A percentile compares a stretch with the other conserved stretches of the same genome.
Conservation (phyloP, 78 protist species). For the Paratrimastix pyriformis region DNA sequence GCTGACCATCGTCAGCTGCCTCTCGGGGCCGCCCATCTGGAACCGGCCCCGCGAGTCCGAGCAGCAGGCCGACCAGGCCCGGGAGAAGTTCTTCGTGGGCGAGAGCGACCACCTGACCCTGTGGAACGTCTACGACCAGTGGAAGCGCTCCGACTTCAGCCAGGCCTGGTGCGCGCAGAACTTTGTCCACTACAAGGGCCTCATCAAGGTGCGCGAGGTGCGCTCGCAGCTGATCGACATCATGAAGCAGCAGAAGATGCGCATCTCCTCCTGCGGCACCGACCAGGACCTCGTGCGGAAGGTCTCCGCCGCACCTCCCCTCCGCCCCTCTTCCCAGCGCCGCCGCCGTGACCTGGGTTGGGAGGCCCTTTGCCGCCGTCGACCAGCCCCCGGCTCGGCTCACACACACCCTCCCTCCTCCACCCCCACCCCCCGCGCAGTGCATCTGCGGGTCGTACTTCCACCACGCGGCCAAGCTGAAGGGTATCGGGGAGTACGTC, state of each 20-base stretch:
- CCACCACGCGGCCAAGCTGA: conserved; percentile 65
- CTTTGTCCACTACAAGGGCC: conserved; percentile 77
- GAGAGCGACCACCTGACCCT: conserved; percentile 93
- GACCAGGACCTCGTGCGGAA: conserved; percentile 77
- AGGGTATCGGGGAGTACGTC: conserved; percentile 79
- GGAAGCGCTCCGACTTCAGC: conserved; percentile 48
- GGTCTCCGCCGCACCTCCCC: not conserved
- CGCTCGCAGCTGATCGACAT: conserved; percentile 86
- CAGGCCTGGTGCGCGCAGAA: conserved; percentile 76
- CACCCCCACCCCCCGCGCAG: conserved; percentile 14
- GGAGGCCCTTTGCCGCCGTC: not conserved
- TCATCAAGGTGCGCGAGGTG: conserved; percentile 71
- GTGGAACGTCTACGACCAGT: conserved; percentile 77
- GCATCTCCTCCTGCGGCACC: conserved; percentile 21
- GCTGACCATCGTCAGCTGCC: conserved; percentile 72
- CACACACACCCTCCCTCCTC: not conserved
- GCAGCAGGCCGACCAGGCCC: conserved; percentile 64
- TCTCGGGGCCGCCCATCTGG: conserved; percentile 77
- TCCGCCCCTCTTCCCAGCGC: too few species aligned
- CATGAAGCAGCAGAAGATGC: conserved; percentile 45
- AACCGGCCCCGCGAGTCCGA: conserved; percentile 78
- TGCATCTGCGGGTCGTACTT: conserved; percentile 79
- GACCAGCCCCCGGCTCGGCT: not conserved
- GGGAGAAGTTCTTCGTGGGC: conserved; percentile 84
- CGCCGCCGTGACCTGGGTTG: too few species aligned